Base-by-base conservation (phyloP, 2,329 filamentous ascomycete species). In the Fusarium marasasianum region DNA sequence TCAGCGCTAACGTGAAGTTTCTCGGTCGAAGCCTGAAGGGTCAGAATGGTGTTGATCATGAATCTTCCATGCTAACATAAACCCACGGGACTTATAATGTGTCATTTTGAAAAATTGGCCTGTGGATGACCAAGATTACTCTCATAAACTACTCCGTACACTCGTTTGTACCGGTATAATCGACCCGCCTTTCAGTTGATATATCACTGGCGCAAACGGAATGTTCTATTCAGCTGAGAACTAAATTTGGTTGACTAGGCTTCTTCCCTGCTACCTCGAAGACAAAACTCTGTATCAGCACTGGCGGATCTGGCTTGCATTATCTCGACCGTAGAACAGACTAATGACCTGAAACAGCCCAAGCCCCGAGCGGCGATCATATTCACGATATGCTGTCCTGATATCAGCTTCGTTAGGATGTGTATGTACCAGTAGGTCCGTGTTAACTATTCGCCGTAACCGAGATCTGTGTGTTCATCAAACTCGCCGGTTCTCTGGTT, bases 281-380 rank as follows among this genome's bases (percentile, higher is more conserved):
- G 53, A 51, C 33, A 54, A 38, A 44, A 50, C 57, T 60, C 50
- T 65, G 33, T 60, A 65, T 69, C 54, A 63, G 64, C 64, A 60
- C 57, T 38, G 55, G 71, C 41, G 51, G 71, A 72, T 72, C 70
- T 72, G 56, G 57, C 55, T 48, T 72, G 69, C 56, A 63, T 63
- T 55, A 69, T 72, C 66, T 66, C 51, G 43, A 65, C 50, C 45
- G 47, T 62, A 63, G 66, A 74, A 62, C 50, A 62, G 51, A 64
- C 73, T 76, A 61, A 61, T 64, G 61, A 76, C 73, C 73, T 76
- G 73, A 76, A 76, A 76, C 73, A 58, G 47, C 40, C 55, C 63
- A 62, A 56, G 45, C 47, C 57, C 51, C 53, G 45, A 62, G 48
- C 59, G 62, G 57, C 58, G 71, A 72, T 75, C 72, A 72, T 59